These are phyloP conservation scores for Ceratobasidium sp. DNA, from an alignment of 1,284 basidiomycete genomes.

Conservation along the genomic window DNA sequence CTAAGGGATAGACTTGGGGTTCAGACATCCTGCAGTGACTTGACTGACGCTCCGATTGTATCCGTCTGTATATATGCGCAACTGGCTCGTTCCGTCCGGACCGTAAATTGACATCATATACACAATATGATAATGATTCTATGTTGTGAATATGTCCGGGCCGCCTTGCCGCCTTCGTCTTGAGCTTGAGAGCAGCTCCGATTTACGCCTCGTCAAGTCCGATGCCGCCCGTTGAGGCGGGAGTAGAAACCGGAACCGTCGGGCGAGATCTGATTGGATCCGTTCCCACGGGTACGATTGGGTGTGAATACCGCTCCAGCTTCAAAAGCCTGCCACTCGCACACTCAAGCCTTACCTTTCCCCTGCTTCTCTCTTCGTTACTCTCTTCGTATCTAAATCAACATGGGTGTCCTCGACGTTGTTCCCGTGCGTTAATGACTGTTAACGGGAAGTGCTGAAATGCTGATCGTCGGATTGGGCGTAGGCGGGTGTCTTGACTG, in stretches of 20 bases:
- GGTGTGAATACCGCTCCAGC: slow-evolving; percentile 26
- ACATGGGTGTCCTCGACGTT: slow-evolving; percentile 74
- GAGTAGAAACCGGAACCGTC: not conserved
- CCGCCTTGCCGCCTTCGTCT: not conserved
- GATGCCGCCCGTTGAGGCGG: slow-evolving; percentile 16
- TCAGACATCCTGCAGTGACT: slow-evolving; percentile 40
- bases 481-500: slow-evolving; percentile 89
- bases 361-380: slow-evolving; percentile 5
- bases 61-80: slow-evolving; percentile 29
- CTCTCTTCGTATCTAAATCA: slow-evolving; percentile 22
- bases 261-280: not conserved
- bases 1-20: slow-evolving; percentile 24
- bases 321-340: slow-evolving; percentile 39
- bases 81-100: slow-evolving; percentile 38
- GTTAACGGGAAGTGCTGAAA: slow-evolving; percentile 30
- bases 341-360: slow-evolving; percentile 26
- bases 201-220: slow-evolving; percentile 29
- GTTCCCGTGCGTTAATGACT: slow-evolving; percentile 69
- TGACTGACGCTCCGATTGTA: slow-evolving; percentile 26
- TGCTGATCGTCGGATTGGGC: slow-evolving; percentile 28
- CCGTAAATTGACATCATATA: slow-evolving; percentile 18
- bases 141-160: slow-evolving; percentile 3
- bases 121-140: not conserved
- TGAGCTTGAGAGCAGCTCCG: not conserved
- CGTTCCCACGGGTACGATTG: slow-evolving; percentile 42